phyloP scores from a whole-genome alignment of 495 filamentous ascomycete species.

The Penicillium angulare region DNA sequence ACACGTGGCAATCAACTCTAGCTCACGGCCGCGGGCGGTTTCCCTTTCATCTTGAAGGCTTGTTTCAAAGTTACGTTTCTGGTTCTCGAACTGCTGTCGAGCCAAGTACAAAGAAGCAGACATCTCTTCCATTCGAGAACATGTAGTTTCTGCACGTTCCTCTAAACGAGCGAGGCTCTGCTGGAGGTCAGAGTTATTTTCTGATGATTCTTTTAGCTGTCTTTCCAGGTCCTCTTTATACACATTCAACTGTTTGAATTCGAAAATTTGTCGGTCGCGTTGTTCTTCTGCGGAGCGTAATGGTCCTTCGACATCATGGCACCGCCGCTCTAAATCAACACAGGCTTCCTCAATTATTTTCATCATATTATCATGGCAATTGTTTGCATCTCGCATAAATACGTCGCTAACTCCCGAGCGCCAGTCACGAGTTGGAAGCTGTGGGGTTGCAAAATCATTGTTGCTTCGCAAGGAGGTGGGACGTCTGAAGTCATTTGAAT shows the following conservation, averaged over 20 bases:
- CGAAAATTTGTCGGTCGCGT: conserved; percentile 31
- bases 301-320: conserved; percentile 48
- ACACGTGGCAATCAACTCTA: conserved; percentile 44
- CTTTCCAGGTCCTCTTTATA: conserved; percentile 28
- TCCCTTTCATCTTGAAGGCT: conserved; percentile 25
- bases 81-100: conserved; percentile 11
- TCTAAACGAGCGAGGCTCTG: conserved; percentile 31
- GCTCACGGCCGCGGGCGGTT: conserved; percentile 34
- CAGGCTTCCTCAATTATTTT: conserved; percentile 51
- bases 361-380: conserved; percentile 41
- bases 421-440: conserved; percentile 41
- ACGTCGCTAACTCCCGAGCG: conserved; percentile 35
- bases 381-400: conserved; percentile 31
- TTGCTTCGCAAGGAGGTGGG: conserved; percentile 8
- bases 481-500: conserved; percentile 8
- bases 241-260: conserved; percentile 25
- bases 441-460: conserved; percentile 3
- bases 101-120: conserved; percentile 9
- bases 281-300: conserved; percentile 44
- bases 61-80: conserved; percentile 21
- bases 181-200: conserved; percentile 21
- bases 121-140: conserved; percentile 26
- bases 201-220: conserved; percentile 22
- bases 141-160: conserved; percentile 26
- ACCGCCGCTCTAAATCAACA: conserved; percentile 55